Evolutionary conservation across 2,329 filamentous ascomycete species (phyloP), one percentile per base, ranked within the genome.

Genomic region (Neoscytalidium dimidiatum): DNA sequence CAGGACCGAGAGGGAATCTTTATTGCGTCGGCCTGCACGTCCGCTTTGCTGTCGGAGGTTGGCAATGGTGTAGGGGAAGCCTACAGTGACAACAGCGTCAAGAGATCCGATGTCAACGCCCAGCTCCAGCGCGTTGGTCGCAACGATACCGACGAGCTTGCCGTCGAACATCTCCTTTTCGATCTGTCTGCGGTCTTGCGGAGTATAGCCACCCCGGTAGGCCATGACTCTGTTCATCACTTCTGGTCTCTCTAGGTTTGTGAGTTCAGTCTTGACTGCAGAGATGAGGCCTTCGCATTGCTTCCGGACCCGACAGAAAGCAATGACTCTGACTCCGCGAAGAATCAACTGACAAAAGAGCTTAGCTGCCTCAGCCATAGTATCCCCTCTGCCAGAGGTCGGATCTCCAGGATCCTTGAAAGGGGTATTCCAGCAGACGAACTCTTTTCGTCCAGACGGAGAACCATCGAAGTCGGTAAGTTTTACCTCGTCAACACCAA

Each of bases 161-260:
- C 95, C 95, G 64, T 96, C 91, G 70, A 99, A 99, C 95, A 99
- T 98, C 74, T 98, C 94, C 28, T 85, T 88, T 76, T 99, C 95
- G 66, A 99, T 97, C 64, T 86, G 84, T 19, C 95, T 87, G 64
- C 95, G 85, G 72, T 99, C 95, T 74, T 96, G 91, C 1, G 94
- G 88, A 3, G 94, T 97, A 73, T 99, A 99, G 0, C 95, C 95
- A 26, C 95, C 95, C 67, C 95, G 88, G 73, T 99, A 99, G 0
- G 92, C 92, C 93, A 97, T 97, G 1, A 99, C 92, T 52, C 94
- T 84, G 29, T 86, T 86, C 71, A 88, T 87, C 41, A 92, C 90
- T 71, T 96, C 93, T 3, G 86, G 78, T 46, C 92, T 85, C 26
- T 92, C 92, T 0, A 97, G 81, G 1, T 82, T 82, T 38, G 86